Conservation (phyloP, 257 asterid genomes). For the Salvia rosmarinus region DNA sequence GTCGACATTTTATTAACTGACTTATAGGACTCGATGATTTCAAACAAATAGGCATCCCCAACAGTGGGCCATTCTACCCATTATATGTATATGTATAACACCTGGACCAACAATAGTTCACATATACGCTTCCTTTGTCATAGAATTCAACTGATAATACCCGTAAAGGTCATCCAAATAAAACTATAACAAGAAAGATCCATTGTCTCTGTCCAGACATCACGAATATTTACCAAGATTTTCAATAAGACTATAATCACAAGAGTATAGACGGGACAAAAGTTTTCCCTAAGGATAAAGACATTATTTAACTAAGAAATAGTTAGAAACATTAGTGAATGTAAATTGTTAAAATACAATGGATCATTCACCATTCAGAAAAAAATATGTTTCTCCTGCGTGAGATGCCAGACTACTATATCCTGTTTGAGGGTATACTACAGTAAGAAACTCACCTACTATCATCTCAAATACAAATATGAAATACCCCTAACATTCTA, state of each 20-base stretch:
- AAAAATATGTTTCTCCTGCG: background rate
- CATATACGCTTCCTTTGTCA: background rate
- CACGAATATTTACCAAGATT: too few species aligned
- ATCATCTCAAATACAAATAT: background rate
- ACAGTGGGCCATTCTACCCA: background rate
- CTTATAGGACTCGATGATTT: background rate
- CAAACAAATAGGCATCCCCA: background rate
- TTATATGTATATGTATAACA: too few species aligned
- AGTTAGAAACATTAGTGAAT: background rate
- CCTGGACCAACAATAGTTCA: slow-evolving; percentile 10
- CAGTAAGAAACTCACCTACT: background rate
- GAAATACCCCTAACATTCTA: background rate
- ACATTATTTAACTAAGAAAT: background rate
- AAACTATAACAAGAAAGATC: background rate
- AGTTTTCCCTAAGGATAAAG: background rate
- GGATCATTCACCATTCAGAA: background rate
- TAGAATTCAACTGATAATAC: too few species aligned
- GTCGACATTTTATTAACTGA: background rate
- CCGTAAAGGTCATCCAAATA: background rate
- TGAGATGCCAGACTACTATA: background rate
- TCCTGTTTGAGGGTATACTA: background rate
- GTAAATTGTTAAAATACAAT: background rate
- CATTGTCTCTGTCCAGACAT: background rate
- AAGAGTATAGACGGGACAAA: background rate
- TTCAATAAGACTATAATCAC: background rate